These are phyloP conservation scores for Candida coquimbonensis DNA, from an alignment of 805 yeast species.

Conservation along the genomic window DNA sequence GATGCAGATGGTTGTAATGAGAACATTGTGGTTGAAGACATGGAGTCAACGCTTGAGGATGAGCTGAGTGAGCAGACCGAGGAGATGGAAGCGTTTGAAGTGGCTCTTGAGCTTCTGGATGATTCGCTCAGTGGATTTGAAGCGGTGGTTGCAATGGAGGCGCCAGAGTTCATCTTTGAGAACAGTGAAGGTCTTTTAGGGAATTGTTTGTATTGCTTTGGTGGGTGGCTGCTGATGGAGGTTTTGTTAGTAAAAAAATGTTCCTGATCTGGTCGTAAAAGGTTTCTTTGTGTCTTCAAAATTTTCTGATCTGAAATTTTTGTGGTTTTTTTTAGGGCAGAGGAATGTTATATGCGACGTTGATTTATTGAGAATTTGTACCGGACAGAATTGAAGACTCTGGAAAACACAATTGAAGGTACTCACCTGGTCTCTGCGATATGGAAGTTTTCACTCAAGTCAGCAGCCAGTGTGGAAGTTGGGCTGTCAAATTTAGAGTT, in stretches of 20 bases:
- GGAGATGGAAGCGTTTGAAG: constrained; percentile 19
- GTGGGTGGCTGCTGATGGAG: neutral
- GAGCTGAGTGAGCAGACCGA: constrained; percentile 19
- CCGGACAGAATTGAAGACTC: no score
- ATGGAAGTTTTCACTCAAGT: constrained; percentile 31
- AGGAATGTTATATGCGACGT: no score
- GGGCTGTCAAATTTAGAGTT: constrained; percentile 35
- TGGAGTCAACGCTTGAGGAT: constrained; percentile 17
- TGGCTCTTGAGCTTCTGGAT: constrained; percentile 13
- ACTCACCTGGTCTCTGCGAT: constrained; percentile 18
- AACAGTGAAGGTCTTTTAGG: constrained; percentile 1
- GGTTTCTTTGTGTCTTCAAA: neutral
- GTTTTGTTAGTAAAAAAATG: neutral
- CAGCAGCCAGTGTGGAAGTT: constrained; percentile 31
- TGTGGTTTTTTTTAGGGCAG: neutral
- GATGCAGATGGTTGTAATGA: neutral
- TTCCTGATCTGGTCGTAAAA: neutral
- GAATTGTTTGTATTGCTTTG: neutral
- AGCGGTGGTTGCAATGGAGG: constrained; percentile 1
- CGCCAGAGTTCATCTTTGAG: constrained; percentile 7
- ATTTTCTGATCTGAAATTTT: no score
- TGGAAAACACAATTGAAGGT: neutral
- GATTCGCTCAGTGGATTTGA: constrained; percentile 3
- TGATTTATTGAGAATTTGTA: no score
- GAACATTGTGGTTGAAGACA: constrained; percentile 2